Conservation (phyloP, 495 filamentous ascomycete genomes). For the Podospora appendiculata region DNA sequence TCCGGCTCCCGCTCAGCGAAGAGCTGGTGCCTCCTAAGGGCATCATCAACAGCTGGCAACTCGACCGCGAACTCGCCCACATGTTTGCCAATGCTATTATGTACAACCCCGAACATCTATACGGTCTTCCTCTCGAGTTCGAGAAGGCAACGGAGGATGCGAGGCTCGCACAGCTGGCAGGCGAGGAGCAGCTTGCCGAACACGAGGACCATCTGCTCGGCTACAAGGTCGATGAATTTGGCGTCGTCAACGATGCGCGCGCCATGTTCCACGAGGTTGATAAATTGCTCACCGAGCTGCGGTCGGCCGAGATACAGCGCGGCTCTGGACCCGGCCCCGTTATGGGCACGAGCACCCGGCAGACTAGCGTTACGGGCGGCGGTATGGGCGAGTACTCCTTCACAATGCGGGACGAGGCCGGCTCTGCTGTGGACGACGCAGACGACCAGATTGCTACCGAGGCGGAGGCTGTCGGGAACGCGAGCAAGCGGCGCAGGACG, state of each 20-base stretch:
- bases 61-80: slow-evolving; percentile 92
- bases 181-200: slow-evolving; percentile 22
- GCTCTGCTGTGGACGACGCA: background rate
- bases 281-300: slow-evolving; percentile 43
- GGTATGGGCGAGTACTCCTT: background rate
- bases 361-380: slow-evolving; percentile 17
- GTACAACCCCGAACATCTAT: slow-evolving; percentile 76
- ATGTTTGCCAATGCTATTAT: slow-evolving; percentile 98
- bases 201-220: slow-evolving; percentile 36
- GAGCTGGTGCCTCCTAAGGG: slow-evolving; percentile 79
- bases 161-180: slow-evolving; percentile 1
- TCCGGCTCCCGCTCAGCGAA: slow-evolving; percentile 61
- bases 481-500: slow-evolving; percentile 6
- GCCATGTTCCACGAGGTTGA: slow-evolving; percentile 81
- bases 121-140: slow-evolving; percentile 59
- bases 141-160: slow-evolving; percentile 23
- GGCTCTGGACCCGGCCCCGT: slow-evolving; percentile 1
- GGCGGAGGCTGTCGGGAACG: slow-evolving; percentile 7
- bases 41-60: slow-evolving; percentile 88
- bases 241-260: slow-evolving; percentile 70
- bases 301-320: slow-evolving; percentile 25
- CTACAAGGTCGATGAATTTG: slow-evolving; percentile 61
- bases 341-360: slow-evolving; percentile 21
- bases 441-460: slow-evolving; percentile 11
- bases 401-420: background rate